A percentile compares a stretch with the other conserved stretches of the same genome.
Evolutionary conservation across 2,329 filamentous ascomycete species (phyloP).

Genomic region (Arthroderma sp.): DNA sequence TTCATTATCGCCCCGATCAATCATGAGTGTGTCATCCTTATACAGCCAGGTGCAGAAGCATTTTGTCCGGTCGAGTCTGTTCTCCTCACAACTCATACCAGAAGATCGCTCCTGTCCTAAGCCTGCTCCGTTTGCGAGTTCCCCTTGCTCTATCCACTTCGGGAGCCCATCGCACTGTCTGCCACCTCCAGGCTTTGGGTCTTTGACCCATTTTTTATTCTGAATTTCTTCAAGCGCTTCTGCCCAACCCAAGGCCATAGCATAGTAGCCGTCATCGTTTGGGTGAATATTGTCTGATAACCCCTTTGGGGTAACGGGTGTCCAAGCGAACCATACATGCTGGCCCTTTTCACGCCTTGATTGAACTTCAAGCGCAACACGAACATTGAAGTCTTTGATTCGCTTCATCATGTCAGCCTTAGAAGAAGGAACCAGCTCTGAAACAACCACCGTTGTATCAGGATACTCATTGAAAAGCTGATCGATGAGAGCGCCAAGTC

Average conservation of each 20-base stretch:
- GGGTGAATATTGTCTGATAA: slow-evolving; percentile 19
- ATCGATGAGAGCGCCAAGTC: slow-evolving; percentile 21
- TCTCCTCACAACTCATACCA: no score
- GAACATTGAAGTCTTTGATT: slow-evolving; percentile 1
- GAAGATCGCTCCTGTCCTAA: background rate
- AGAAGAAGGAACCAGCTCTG: slow-evolving; percentile 10
- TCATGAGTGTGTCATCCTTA: background rate
- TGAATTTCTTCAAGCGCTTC: slow-evolving; percentile 5
- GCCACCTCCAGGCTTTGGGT: slow-evolving; percentile 2
- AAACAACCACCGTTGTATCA: slow-evolving; percentile 22
- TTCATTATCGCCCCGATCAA: background rate
- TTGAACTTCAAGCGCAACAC: background rate
- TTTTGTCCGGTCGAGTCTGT: no score
- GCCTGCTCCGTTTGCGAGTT: slow-evolving; percentile 1
- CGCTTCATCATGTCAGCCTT: background rate
- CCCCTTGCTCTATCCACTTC: slow-evolving; percentile 1
- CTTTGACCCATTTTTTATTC: slow-evolving; percentile 8
- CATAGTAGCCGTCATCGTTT: slow-evolving; percentile 16
- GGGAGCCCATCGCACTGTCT: background rate
- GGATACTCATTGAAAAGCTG: slow-evolving; percentile 16
- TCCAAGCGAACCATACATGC: slow-evolving; percentile 12
- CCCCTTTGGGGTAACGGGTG: slow-evolving; percentile 6
- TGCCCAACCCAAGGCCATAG: slow-evolving; percentile 19
- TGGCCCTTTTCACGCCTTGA: background rate
- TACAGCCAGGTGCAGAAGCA: no score